Evolutionary conservation across 1,284 basidiomycete species (phyloP), one percentile per base, ranked within the genome.

Genomic region (Fomitopsis betulina): DNA sequence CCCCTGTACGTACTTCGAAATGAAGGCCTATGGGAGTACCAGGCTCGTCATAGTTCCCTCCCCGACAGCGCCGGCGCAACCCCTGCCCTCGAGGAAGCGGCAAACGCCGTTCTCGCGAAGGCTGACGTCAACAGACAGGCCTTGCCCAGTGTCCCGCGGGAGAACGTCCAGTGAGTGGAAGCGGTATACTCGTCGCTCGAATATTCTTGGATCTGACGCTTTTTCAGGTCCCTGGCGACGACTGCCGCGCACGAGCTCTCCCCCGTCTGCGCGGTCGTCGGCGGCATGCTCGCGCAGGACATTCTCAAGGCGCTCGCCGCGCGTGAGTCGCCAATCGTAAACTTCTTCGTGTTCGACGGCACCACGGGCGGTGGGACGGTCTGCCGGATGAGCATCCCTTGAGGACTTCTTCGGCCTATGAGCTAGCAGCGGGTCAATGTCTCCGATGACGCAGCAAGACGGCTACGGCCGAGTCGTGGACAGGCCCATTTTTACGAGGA

Each of bases 211-310:
- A 15, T 54, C 52, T 38, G n/a, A 17, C 45, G 13, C 30, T 19
- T 56, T 55, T 37, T 47, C 62, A 90, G 89, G 58, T 76, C 84
- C 45, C 65, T 91, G 50, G 77, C 86, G 12, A 78, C 76, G 17
- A 88, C 89, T n/a, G 88, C 93, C 15, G 74, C 77, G n/a, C 85
- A 90, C 70, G 91, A 96, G 70, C 91, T 96, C 76, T 86, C 92
- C 3, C 91, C 95, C 1, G 86, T 95, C 4, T 89, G 94, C 70
- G 95, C 95, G 0, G 89, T 99, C 32, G 79, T 99, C 47, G 96
- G 97, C 32, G 97, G 97, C 15, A 83, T 98, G 72, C 76, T 98
- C 15, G 95, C 89, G 2, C 97, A 99, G 73, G 96, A 98, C 71
- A 89, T 98, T 54, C 79, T 99, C 47, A 96, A 98, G 72, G 86